Evolutionary conservation across 371 early-diverging fungal genomes (phyloP).

Genomic region (Mucor sp.): DNA sequence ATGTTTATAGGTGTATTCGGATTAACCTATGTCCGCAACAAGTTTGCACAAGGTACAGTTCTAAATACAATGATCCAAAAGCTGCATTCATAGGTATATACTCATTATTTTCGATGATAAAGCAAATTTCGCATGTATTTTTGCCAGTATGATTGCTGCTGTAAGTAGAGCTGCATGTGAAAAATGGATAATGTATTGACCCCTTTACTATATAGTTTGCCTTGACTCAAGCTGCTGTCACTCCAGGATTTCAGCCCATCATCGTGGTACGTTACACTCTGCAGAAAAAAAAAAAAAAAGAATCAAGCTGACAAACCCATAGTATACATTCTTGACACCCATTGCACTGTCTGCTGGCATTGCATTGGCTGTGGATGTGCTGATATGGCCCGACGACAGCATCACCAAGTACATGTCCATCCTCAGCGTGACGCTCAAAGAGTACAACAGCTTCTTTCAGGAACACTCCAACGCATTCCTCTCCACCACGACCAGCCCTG

Average conservation of each 20-base stretch:
- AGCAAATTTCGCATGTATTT: conserved; percentile 45
- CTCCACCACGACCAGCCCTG: not conserved
- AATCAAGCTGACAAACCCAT: too few species aligned
- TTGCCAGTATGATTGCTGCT: conserved; percentile 36
- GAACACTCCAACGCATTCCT: conserved; percentile 40
- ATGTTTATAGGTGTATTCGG: conserved; percentile 40
- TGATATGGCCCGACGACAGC: conserved; percentile 52
- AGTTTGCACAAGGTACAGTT: conserved; percentile 36
- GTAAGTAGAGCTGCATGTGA: conserved; percentile 9
- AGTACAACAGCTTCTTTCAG: conserved; percentile 33
- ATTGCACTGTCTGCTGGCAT: conserved; percentile 34
- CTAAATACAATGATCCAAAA: not conserved
- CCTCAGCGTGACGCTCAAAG: conserved; percentile 26
- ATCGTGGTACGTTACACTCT: conserved; percentile 24
- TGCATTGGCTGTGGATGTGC: conserved; percentile 29
- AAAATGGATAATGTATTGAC: not conserved
- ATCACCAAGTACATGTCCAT: conserved; percentile 38
- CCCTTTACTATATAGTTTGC: conserved; percentile 23
- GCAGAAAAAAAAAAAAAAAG: too few species aligned
- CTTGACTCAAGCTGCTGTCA: conserved; percentile 33
- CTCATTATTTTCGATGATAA: not conserved
- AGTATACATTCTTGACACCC: conserved; percentile 45
- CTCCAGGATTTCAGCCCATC: conserved; percentile 25
- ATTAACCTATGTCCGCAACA: conserved; percentile 35
- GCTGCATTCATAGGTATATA: not conserved